Base-by-base conservation (phyloP, 2,329 filamentous ascomycete genomes). In the Aspergillus tamarii region DNA sequence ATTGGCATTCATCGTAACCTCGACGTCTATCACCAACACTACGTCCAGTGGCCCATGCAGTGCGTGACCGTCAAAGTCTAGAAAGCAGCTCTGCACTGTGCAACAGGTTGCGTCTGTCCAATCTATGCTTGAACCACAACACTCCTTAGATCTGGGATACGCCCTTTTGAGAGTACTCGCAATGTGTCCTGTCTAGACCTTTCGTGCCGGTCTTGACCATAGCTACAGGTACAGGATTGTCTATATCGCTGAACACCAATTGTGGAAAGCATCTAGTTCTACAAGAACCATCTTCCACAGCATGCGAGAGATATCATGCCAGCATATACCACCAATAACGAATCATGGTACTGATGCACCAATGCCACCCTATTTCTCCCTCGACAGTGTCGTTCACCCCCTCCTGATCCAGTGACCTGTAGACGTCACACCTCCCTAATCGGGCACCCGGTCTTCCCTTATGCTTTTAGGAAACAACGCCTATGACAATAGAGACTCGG, bases 21-120 rank as follows among this genome's bases (percentile, higher is more conserved):
- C 16, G 58, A 65, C n/a, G 26, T 26, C 1, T 46, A 32, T 3
- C 52, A 61, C 36, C 21, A 9, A 19, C 39, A 10, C 14, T 59
- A 41, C 45, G 21, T 64, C 12, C 59, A 53, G 14, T 66, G 64
- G 58, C 58, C 61, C 0, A 45, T 64, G 14, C 5, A 50, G 3
- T 23, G 7, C 12, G 23, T 28, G 4, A 19, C 21, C 9, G 12
- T 5, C 21, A 23, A 23, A 46, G 19, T 4, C 43, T 23, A 23
- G 39, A n/a, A 41, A 2, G 8, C 39, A 3, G 1, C 12, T n/a
- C n/a, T 16, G 36, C 19, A 3, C 7, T n/a, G 7, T 19, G 8
- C 0, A 19, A 9, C 36, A 41, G 39, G 2, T 41, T 41, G 16
- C n/a, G 39, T 41, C 39, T 39, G 16, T 39, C 36, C 19, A 19